Percentiles rank a stretch among this genome's conserved stretches.
Conservation (phyloP, 805 yeast species). For the Candida endomychidarum region DNA sequence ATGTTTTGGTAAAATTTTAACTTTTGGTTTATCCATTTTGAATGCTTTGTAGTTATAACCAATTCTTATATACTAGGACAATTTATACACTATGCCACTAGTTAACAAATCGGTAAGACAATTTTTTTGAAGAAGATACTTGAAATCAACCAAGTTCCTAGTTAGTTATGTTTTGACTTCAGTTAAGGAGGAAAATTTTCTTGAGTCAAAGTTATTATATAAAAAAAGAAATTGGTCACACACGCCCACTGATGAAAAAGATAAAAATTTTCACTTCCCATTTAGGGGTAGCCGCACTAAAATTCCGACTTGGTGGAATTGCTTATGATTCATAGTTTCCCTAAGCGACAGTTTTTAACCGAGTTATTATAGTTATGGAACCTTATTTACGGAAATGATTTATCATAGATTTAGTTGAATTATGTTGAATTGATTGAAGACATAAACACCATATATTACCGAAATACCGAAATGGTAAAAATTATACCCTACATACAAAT, state of each 20-base stretch:
- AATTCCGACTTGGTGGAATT: neutral
- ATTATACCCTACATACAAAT: neutral
- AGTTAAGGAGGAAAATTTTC: slow-evolving; percentile 4
- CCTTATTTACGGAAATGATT: too few relatives aligned
- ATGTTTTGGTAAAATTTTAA: slow-evolving; percentile 46
- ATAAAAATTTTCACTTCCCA: slow-evolving; percentile 22
- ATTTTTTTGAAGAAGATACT: neutral
- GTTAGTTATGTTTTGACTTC: neutral
- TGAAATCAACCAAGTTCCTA: neutral
- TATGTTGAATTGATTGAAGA: neutral
- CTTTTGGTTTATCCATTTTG: slow-evolving; percentile 37
- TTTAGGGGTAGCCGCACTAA: slow-evolving; percentile 6
- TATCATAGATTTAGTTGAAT: neutral
- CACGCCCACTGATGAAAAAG: slow-evolving; percentile 26
- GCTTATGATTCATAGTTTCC: too few relatives aligned
- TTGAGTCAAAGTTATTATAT: slow-evolving; percentile 2
- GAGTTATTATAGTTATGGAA: too few relatives aligned
- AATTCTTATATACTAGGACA: slow-evolving; percentile 3
- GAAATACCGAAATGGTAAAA: too few relatives aligned
- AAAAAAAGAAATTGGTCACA: neutral
- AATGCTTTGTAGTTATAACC: neutral
- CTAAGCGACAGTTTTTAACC: too few relatives aligned
- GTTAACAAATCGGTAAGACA: neutral
- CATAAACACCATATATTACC: neutral
- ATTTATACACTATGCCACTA: slow-evolving; percentile 1